These are phyloP conservation scores for Cryphonectria naterciae DNA, from an alignment of 2,329 filamentous ascomycete species.

Conservation along the genomic window DNA sequence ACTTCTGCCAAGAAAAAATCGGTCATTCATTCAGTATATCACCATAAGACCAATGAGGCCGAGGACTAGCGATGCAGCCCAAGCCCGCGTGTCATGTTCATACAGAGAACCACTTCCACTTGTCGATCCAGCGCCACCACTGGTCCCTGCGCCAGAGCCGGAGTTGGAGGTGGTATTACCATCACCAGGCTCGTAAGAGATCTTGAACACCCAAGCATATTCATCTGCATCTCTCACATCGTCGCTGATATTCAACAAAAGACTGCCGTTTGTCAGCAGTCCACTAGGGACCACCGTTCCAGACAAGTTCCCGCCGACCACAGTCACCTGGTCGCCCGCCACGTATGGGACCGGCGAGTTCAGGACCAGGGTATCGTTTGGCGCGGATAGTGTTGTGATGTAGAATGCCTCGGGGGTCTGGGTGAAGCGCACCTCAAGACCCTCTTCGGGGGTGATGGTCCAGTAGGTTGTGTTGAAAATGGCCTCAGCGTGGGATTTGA, in stretches of 20 bases:
- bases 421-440: slow-evolving; percentile 53
- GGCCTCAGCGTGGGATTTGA: slow-evolving; percentile 55
- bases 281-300: slow-evolving; percentile 32
- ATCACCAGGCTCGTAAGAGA: slow-evolving; percentile 29
- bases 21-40: not conserved
- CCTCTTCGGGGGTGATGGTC: slow-evolving; percentile 49
- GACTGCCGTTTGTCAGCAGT: slow-evolving; percentile 29
- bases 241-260: slow-evolving; percentile 40
- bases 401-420: slow-evolving; percentile 58
- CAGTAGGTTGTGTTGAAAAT: slow-evolving; percentile 63
- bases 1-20: not conserved
- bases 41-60: not conserved
- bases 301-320: slow-evolving; percentile 42
- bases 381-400: slow-evolving; percentile 49
- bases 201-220: slow-evolving; percentile 44
- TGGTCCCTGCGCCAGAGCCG: not conserved
- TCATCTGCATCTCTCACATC: slow-evolving; percentile 40
- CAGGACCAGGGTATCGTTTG: slow-evolving; percentile 45
- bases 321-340: slow-evolving; percentile 49
- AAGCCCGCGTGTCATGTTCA: not conserved
- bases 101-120: slow-evolving; percentile 5
- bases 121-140: slow-evolving; percentile 1
- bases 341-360: slow-evolving; percentile 51
- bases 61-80: not conserved
- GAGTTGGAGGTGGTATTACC: not conserved